Conservation (phyloP, 1,284 basidiomycete species). For the Pascua guehoae region DNA sequence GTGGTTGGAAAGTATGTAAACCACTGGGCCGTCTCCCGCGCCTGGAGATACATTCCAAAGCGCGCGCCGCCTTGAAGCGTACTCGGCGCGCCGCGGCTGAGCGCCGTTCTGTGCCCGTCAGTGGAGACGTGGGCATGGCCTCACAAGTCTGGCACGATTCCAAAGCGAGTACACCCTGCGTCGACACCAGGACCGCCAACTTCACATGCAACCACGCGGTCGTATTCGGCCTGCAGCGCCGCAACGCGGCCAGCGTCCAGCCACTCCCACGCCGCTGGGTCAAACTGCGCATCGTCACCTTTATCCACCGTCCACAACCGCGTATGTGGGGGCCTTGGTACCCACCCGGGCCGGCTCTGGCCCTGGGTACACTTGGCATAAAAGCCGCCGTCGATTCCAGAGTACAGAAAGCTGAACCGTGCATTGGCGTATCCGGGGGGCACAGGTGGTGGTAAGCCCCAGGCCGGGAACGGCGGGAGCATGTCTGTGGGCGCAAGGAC, state of each 20-base stretch:
- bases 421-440: not conserved
- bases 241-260: not conserved
- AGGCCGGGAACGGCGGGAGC: conserved; percentile 21
- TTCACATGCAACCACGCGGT: no score
- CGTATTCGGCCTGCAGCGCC: not conserved
- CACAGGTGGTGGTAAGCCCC: conserved; percentile 16
- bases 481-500: conserved; percentile 5
- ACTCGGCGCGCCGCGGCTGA: no score
- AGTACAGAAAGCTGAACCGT: conserved; percentile 26
- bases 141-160: not conserved
- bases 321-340: not conserved
- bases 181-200: not conserved
- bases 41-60: not conserved
- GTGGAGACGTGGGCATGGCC: not conserved
- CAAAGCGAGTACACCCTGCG: not conserved
- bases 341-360: not conserved
- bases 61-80: no score
- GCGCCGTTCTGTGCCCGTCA: not conserved
- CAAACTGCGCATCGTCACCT: no score
- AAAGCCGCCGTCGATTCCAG: conserved; percentile 29
- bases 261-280: not conserved
- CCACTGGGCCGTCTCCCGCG: conserved; percentile 1
- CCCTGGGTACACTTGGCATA: conserved; percentile 23
- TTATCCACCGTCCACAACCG: not conserved
- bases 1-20: conserved; percentile 1